Evolutionary conservation across 208 protist species (phyloP), one percentile per base, ranked within the genome.

Genomic region (Crithidia bombi): DNA sequence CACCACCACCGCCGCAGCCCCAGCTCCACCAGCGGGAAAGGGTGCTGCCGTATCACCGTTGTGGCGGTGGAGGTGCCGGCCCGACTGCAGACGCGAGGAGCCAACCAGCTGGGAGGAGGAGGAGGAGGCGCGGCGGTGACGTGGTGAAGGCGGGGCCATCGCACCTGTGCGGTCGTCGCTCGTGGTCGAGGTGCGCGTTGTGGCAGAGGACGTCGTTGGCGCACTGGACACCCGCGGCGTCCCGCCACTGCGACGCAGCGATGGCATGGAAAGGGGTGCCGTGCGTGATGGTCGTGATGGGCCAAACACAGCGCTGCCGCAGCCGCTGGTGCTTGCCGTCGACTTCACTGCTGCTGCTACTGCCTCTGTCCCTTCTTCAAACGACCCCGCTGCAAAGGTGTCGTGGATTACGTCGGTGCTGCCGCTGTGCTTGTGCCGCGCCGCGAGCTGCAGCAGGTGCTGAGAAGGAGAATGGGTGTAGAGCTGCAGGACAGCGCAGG

Each of bases 401-500:
- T 58, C n/a, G 23, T 15, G 17, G 14, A 39, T 43, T 12, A 0
- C 15, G 28, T 12, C 39, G 9, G 52, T 39, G 26, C 11, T 35
- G 2, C 17, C 28, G 15, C 43, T 35, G 21, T 17, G 14, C 0
- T 36, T 36, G 14, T 3, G 5, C 0, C n/a, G 33, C 15, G 15
- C 33, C 17, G 46, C 61, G 30, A 46, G 19, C 43, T 39, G 44
- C 21, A 55, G 17, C 44, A 62, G 39, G 21, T 54, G 32, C 36
- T 65, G 67, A 2, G 64, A 44, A 28, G 64, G 71, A 7, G 71
- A 11, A 49, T 71, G 15, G 9, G 71, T 67, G 57, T 67, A 71
- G 57, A 77, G 71, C 71, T 71, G 71, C 46, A 77, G 57, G 0
- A 44, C 71, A 1, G 55, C 56, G 39, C 64, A 77, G 1, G 35